A percentile compares a stretch with the other conserved stretches of the same genome.
Evolutionary conservation across 2,329 filamentous ascomycete genomes (phyloP).

Genomic region (Colletotrichum orbiculare): DNA sequence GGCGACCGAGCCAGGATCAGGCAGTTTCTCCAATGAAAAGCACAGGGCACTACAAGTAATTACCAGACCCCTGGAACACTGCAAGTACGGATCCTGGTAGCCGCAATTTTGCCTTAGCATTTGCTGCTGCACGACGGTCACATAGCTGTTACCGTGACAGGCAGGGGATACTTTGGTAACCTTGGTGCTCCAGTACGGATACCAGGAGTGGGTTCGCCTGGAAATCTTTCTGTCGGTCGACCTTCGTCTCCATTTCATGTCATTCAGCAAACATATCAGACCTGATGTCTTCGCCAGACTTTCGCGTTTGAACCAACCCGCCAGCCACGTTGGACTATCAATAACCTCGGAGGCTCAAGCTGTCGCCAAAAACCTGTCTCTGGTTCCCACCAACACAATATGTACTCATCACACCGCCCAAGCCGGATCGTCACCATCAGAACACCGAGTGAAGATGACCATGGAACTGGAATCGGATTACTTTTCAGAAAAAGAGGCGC

Average conservation of each 20-base stretch:
- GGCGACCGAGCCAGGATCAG: background rate
- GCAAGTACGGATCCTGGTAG: no score
- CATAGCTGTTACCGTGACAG: no score
- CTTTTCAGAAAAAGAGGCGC: background rate
- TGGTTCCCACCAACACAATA: conserved; percentile 20
- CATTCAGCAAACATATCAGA: background rate
- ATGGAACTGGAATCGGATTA: conserved; percentile 46
- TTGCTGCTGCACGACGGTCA: no score
- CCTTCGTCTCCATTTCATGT: background rate
- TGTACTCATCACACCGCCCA: conserved; percentile 21
- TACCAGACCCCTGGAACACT: no score
- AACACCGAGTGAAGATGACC: conserved; percentile 22
- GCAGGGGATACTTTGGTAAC: no score
- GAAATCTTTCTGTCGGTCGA: conserved; percentile 22
- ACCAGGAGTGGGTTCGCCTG: background rate
- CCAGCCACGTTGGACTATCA: background rate
- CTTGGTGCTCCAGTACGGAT: no score
- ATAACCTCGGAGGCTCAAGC: background rate
- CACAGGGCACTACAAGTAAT: no score
- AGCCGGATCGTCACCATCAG: conserved; percentile 25
- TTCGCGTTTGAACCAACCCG: no score
- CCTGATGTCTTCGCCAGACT: conserved; percentile 20
- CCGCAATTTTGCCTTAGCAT: no score
- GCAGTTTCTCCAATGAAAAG: background rate
- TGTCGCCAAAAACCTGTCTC: background rate